Evolutionary conservation across 2,329 filamentous ascomycete genomes (phyloP), one percentile per base, ranked within the genome.

Genomic region (Biscogniauxia sp.): DNA sequence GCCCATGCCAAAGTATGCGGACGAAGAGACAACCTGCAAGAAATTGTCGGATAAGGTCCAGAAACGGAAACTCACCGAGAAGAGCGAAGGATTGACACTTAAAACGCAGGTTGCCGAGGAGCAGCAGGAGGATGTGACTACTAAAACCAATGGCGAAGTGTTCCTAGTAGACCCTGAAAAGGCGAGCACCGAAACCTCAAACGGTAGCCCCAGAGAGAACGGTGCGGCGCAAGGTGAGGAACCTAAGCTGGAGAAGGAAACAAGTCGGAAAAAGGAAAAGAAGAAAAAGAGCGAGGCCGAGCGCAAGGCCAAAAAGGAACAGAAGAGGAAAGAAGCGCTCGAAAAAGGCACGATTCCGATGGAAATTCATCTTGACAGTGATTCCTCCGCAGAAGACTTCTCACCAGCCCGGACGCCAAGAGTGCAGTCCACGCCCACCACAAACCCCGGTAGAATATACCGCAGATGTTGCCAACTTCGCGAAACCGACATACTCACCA

Each of bases 241-340:
- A 37, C 58, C 66, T 4, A 69, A 69, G 57, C 60, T 68, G 17
- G 72, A 72, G 66, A 78, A 77, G 72, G 84, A 76, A 32, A 79
- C 77, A 0, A 87, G 81, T 7, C 88, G 88, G 69, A 97, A 96
- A 77, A 95, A 92, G 75, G 93, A 97, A 72, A 97, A 97, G 81
- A 97, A 97, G 78, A 97, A 96, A 79, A 88, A 90, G 66, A 96
- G 91, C 50, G 94, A 97, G 73, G 93, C 94, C 61, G 94, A 97
- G 75, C 84, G 93, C 51, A 96, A 96, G 73, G 92, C 95, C 62
- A 86, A 93, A 58, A 96, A 96, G 74, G 93, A 97, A 76, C 92
- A 92, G 76, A 94, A 92, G 73, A 84, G 92, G 64, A 87, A 86
- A 72, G 86, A 92, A 68, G 94, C 93, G 23, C 91, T 96, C 72